Percentiles rank a stretch among this genome's conserved stretches.
Conservation (phyloP, 257 asterid species). For the Solanum chiquidenum region DNA sequence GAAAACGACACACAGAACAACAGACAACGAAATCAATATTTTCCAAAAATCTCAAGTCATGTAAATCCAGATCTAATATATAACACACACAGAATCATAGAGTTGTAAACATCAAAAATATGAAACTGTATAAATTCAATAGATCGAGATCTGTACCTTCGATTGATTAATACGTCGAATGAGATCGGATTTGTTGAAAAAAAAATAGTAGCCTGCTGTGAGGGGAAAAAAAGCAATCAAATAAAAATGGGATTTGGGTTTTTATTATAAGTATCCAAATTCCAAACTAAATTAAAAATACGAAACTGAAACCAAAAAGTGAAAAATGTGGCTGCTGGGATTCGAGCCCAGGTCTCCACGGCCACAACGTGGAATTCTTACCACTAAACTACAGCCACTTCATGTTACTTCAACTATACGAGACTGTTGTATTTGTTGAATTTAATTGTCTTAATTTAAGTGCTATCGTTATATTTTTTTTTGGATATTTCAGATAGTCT, state of each 20-base stretch:
- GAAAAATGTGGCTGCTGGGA: slow-evolving; percentile 93
- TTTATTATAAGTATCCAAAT: neutral
- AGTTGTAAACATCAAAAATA: neutral
- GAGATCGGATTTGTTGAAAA: neutral
- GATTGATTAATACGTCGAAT: neutral
- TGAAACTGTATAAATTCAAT: neutral
- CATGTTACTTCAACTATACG: no score
- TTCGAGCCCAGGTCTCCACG: slow-evolving; percentile 99
- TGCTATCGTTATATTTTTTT: no score
- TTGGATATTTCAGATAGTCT: no score
- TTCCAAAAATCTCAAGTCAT: neutral
- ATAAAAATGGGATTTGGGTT: neutral
- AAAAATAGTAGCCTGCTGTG: neutral
- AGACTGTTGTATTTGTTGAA: neutral
- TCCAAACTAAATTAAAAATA: no score
- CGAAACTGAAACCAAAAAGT: neutral
- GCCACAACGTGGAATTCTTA: slow-evolving; percentile 99
- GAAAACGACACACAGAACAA: neutral
- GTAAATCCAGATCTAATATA: neutral
- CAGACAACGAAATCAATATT: neutral
- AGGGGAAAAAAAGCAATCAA: neutral
- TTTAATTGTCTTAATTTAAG: no score
- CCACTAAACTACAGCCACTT: slow-evolving; percentile 96
- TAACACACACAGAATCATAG: neutral
- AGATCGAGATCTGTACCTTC: neutral